Conservation (phyloP, 2,329 filamentous ascomycete species). For the Fusarium xylarioides region DNA sequence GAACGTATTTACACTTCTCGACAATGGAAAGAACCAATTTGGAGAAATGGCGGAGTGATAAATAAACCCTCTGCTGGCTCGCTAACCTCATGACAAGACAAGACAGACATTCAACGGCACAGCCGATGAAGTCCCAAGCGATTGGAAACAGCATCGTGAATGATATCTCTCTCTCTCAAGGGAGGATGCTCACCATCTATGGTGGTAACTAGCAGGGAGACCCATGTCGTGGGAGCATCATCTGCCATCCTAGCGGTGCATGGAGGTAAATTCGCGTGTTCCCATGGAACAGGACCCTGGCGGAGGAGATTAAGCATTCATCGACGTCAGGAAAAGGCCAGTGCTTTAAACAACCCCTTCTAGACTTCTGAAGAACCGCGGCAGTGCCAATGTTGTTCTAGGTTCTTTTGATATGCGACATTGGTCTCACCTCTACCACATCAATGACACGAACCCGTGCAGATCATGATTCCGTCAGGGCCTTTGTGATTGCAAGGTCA, state of each 20-base stretch:
- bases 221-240: constrained; percentile 32
- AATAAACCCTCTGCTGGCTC: constrained; percentile 1
- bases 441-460: constrained; percentile 12
- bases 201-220: constrained; percentile 26
- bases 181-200: constrained; percentile 20
- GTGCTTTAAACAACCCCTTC: constrained; percentile 16
- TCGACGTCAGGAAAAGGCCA: constrained; percentile 15
- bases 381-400: background rate
- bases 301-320: constrained; percentile 16
- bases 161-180: constrained; percentile 20
- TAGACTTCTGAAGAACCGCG: constrained; percentile 5
- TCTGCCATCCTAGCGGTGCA: constrained; percentile 27
- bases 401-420: background rate
- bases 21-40: background rate
- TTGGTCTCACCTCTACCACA: background rate
- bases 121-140: constrained; percentile 35
- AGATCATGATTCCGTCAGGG: constrained; percentile 10
- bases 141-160: constrained; percentile 37
- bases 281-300: constrained; percentile 27
- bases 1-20: background rate
- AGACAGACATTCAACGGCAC: constrained; percentile 5
- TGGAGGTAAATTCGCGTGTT: constrained; percentile 10
- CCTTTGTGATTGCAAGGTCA: constrained; percentile 13
- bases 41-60: background rate
- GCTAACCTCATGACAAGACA: constrained; percentile 6